phyloP scores from a whole-genome alignment of 2,329 filamentous ascomycete genomes.

The Fusarium sp. region DNA sequence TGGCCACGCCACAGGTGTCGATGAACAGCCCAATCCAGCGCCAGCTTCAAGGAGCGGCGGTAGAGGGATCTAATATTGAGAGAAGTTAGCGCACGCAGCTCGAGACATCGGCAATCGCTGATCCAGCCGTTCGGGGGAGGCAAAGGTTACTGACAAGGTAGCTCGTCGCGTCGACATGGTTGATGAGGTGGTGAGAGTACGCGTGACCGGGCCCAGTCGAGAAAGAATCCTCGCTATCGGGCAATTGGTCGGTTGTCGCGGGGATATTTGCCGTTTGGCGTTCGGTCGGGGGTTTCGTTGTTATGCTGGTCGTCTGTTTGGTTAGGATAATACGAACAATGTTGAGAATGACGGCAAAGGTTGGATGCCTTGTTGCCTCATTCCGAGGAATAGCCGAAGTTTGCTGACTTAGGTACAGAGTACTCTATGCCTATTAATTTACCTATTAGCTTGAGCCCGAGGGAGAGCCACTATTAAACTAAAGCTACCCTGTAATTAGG shows the following conservation, averaged over 20 bases:
- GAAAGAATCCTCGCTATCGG: conserved; percentile 31
- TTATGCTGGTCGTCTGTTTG: conserved; percentile 26
- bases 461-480: too few relatives aligned
- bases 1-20: conserved; percentile 95
- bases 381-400: conserved; percentile 39
- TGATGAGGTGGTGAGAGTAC: conserved; percentile 13
- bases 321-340: conserved; percentile 36
- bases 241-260: conserved; percentile 40
- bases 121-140: conserved; percentile 22
- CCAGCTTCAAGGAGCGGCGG: conserved; percentile 90
- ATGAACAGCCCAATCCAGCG: conserved; percentile 95
- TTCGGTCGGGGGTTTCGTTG: conserved; percentile 26
- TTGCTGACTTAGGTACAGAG: too few relatives aligned
- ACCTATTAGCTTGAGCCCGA: too few relatives aligned
- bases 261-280: conserved; percentile 31
- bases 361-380: conserved; percentile 45
- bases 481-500: too few relatives aligned
- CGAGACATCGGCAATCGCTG: conserved; percentile 10
- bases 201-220: conserved; percentile 32
- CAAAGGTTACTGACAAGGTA: conserved; percentile 60
- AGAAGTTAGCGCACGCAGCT: conserved; percentile 33
- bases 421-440: too few relatives aligned
- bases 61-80: conserved; percentile 77
- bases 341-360: conserved; percentile 32
- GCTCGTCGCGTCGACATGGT: conserved; percentile 60